Percentiles rank a stretch among this genome's conserved stretches.
phyloP scores from a whole-genome alignment of 106 monocot genomes.

The Xerophyta viscosa region DNA sequence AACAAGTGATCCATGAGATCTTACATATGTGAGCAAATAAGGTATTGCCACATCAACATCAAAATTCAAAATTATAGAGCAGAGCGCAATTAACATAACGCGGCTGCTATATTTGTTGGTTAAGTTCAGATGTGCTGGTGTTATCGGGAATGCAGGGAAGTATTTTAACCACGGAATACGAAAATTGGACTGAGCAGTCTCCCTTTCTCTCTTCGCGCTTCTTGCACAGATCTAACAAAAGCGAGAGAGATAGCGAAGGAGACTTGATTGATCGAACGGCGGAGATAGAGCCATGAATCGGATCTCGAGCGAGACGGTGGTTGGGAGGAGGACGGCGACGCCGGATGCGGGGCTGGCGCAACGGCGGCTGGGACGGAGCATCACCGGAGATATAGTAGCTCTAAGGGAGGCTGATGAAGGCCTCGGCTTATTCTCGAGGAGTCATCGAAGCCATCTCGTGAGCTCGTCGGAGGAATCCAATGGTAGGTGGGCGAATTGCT shows the following conservation, averaged over 20 bases:
- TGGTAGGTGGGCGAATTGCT: too few relatives aligned
- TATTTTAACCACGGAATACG: too few relatives aligned
- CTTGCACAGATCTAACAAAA: background rate
- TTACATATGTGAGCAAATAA: too few relatives aligned
- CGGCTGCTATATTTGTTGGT: too few relatives aligned
- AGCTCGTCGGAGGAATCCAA: conserved; percentile 1
- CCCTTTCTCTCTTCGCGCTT: background rate
- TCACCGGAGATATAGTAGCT: background rate
- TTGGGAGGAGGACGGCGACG: background rate
- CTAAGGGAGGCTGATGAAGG: background rate
- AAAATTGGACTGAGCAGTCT: too few relatives aligned
- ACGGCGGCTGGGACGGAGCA: background rate
- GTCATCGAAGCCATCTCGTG: background rate
- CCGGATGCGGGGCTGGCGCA: background rate
- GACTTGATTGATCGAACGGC: background rate
- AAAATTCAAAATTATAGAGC: too few relatives aligned
- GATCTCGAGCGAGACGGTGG: background rate
- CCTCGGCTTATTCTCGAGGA: conserved; percentile 18
- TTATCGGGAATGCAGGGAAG: too few relatives aligned
- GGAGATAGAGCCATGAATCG: conserved; percentile 6
- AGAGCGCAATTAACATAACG: too few relatives aligned
- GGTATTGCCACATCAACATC: too few relatives aligned
- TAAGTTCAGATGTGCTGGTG: too few relatives aligned
- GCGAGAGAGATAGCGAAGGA: conserved; percentile 1
- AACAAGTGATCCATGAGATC: too few relatives aligned